Evolutionary conservation across 2,329 filamentous ascomycete species (phyloP).

Genomic region (Alternaria infectoria): DNA sequence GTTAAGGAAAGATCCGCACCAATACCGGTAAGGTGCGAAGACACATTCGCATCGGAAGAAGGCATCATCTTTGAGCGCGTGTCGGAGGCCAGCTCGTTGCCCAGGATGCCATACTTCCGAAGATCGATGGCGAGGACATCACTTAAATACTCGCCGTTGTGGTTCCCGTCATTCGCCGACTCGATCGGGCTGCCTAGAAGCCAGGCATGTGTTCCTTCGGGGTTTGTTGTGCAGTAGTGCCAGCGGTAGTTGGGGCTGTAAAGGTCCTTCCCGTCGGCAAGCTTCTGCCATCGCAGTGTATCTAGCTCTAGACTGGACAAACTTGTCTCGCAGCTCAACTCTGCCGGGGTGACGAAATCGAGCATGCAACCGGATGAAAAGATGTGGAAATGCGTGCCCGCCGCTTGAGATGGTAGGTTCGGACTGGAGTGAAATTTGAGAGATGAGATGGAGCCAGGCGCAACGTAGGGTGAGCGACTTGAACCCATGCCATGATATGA

Average conservation of each 20-base stretch:
- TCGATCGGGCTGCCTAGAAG: constrained; percentile 90
- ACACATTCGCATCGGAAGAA: constrained; percentile 61
- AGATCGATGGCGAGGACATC: constrained; percentile 95
- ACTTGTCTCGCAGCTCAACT: constrained; percentile 89
- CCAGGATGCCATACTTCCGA: constrained; percentile 86
- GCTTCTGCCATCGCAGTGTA: constrained; percentile 88
- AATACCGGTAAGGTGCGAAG: constrained; percentile 65
- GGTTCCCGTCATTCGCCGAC: constrained; percentile 66
- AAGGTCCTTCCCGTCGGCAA: constrained; percentile 92
- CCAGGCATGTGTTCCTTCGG: constrained; percentile 96
- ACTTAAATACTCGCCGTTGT: constrained; percentile 88
- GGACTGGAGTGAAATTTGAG: constrained; percentile 88
- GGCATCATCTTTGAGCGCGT: constrained; percentile 51
- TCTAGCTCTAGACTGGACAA: constrained; percentile 87
- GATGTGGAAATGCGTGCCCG: constrained; percentile 92
- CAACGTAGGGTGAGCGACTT: constrained; percentile 56
- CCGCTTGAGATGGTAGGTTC: constrained; percentile 84
- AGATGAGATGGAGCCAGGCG: constrained; percentile 87
- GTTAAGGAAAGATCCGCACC: constrained; percentile 84
- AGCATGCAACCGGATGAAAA: constrained; percentile 92
- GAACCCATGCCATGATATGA: constrained; percentile 55
- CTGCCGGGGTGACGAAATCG: constrained; percentile 91
- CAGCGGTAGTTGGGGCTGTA: constrained; percentile 92
- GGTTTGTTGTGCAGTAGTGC: constrained; percentile 97
- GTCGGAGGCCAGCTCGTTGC: constrained; percentile 68